A percentile compares a stretch with the other conserved stretches of the same genome.
phyloP scores from a whole-genome alignment of 306 rosid species.

The Pachyrhizus erosus region DNA sequence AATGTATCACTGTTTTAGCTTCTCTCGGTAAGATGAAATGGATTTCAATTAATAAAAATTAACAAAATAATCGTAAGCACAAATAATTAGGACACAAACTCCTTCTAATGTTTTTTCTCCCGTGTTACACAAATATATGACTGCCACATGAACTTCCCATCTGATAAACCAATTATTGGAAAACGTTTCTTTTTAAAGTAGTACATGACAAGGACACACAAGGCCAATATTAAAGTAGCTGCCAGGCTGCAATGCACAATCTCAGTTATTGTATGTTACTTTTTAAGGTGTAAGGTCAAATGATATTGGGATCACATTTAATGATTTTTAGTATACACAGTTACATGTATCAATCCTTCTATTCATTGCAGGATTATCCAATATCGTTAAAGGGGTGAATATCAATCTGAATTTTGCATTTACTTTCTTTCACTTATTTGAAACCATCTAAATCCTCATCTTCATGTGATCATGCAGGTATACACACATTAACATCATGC shows the following conservation, averaged over 20 bases:
- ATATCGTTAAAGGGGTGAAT: not conserved
- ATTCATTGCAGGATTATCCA: not conserved
- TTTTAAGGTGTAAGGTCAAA: not conserved
- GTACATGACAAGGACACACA: not conserved
- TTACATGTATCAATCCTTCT: not conserved
- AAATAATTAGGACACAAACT: not conserved
- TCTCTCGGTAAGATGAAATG: not conserved
- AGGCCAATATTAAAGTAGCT: not conserved
- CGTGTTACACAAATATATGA: not conserved
- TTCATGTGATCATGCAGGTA: not conserved
- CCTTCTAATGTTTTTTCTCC: not conserved
- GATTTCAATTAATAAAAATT: not conserved
- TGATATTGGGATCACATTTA: not conserved
- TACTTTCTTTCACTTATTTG: not conserved
- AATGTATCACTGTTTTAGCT: not conserved
- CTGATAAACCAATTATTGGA: not conserved
- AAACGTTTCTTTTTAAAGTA: not conserved
- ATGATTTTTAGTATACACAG: not conserved
- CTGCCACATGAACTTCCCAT: not conserved
- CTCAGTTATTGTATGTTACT: not conserved
- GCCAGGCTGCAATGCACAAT: not conserved
- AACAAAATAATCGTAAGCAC: not conserved
- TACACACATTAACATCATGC: not conserved
- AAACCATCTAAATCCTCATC: not conserved
- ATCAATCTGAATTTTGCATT: not conserved